Evolutionary conservation across 1,284 basidiomycete species (phyloP).

Genomic region (Fomitopsis palustris): DNA sequence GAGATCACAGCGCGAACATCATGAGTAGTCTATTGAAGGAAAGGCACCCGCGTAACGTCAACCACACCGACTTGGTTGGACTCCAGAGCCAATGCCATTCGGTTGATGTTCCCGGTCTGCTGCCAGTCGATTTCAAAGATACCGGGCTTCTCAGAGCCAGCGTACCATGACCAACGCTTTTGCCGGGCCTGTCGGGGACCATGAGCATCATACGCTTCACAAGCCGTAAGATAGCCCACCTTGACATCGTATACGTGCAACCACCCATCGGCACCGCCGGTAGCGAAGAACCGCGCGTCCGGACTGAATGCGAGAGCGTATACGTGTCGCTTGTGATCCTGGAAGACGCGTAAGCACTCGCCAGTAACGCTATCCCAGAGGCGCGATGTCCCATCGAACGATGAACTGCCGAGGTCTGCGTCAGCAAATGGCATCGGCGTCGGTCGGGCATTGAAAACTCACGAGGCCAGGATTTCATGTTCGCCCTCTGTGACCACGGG

Average conservation of each 20-base stretch:
- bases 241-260: slow-evolving; percentile 52
- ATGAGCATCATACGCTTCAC: not conserved
- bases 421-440: slow-evolving; percentile 1
- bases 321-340: slow-evolving; percentile 63
- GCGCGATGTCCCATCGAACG: slow-evolving; percentile 72
- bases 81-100: slow-evolving; percentile 59
- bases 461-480: slow-evolving; percentile 70
- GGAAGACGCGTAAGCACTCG: slow-evolving; percentile 63
- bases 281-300: slow-evolving; percentile 54
- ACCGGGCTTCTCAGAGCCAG: slow-evolving; percentile 45
- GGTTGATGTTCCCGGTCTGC: slow-evolving; percentile 38
- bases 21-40: slow-evolving; percentile 18
- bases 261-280: slow-evolving; percentile 61
- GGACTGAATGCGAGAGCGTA: slow-evolving; percentile 69
- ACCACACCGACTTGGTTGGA: slow-evolving; percentile 51
- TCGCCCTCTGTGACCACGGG: slow-evolving; percentile 42
- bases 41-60: slow-evolving; percentile 45
- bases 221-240: slow-evolving; percentile 24
- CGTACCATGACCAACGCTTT: slow-evolving; percentile 57
- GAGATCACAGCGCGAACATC: not conserved
- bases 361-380: slow-evolving; percentile 79
- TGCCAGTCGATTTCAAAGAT: slow-evolving; percentile 71
- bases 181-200: slow-evolving; percentile 33
- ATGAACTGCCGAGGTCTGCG: slow-evolving; percentile 43
- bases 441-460: slow-evolving; percentile 8